A percentile compares a stretch with the other conserved stretches of the same genome.
These are phyloP conservation scores for Tillandsia leiboldiana DNA, from an alignment of 176 grass and related monocot species.

Conservation along the genomic window DNA sequence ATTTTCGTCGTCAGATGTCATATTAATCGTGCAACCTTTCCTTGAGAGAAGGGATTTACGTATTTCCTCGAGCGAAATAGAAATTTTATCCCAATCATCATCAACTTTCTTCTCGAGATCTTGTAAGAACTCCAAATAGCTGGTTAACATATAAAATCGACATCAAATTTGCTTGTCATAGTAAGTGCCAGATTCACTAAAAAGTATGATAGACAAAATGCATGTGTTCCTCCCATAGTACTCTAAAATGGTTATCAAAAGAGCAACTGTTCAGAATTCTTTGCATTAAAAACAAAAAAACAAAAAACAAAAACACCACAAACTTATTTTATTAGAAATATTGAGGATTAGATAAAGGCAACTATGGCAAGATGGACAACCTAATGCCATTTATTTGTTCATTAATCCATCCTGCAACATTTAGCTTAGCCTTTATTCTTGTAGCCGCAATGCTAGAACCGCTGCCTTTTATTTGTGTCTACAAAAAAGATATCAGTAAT, in stretches of 20 bases:
- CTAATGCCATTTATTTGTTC: constrained; percentile 94
- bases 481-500: constrained; percentile 16
- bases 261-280: no score
- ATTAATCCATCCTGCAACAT: constrained; percentile 79
- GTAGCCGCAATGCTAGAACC: constrained; percentile 84
- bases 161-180: no score
- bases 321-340: constrained; percentile 21
- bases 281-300: no score
- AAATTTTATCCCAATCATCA: constrained; percentile 92
- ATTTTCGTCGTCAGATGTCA: constrained; percentile 78
- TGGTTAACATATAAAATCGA: constrained; percentile 4
- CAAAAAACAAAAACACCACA: not conserved
- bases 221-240: no score
- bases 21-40: constrained; percentile 74
- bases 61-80: constrained; percentile 82
- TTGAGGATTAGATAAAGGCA: no score
- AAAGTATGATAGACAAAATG: no score
- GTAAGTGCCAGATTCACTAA: no score
- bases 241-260: no score
- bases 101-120: constrained; percentile 79
- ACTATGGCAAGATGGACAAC: not conserved
- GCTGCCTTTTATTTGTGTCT: constrained; percentile 89
- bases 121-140: constrained; percentile 88
- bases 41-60: constrained; percentile 60
- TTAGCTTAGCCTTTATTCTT: constrained; percentile 94